Conservation (phyloP, 1,139 yeast species). For the Taphrina deformans region DNA sequence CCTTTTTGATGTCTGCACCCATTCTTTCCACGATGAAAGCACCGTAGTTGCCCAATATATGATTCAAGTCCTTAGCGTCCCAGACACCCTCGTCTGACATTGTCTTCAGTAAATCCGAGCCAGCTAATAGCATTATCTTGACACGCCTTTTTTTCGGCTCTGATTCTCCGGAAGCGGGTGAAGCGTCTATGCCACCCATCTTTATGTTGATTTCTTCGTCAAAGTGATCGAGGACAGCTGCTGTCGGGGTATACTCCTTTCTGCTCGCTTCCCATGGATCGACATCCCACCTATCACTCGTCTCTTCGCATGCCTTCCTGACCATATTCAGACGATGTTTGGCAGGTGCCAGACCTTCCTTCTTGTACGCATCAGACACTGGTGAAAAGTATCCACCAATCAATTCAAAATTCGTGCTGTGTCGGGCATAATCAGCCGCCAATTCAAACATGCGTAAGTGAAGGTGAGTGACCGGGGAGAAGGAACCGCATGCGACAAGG, state of each 20-base stretch:
- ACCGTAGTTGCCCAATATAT: constrained; percentile 91
- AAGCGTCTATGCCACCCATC: constrained; percentile 87
- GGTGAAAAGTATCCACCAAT: constrained; percentile 98
- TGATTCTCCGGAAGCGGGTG: background rate
- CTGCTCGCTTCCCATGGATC: constrained; percentile 99
- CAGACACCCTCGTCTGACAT: constrained; percentile 99
- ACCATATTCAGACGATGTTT: constrained; percentile 95
- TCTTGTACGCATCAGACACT: constrained; percentile 88
- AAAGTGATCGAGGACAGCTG: constrained; percentile 92
- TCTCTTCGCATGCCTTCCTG: constrained; percentile 94
- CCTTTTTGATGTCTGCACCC: constrained; percentile 72
- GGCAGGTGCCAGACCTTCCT: constrained; percentile 88
- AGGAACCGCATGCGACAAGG: constrained; percentile 95
- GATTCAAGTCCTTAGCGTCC: constrained; percentile 93
- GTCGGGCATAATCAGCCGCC: constrained; percentile 94
- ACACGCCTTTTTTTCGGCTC: constrained; percentile 47
- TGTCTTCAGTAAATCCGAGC: constrained; percentile 94
- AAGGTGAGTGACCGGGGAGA: constrained; percentile 90
- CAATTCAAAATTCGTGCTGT: constrained; percentile 89
- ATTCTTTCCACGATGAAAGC: constrained; percentile 95
- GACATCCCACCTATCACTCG: constrained; percentile 96
- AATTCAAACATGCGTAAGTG: constrained; percentile 97
- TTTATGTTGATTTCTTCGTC: constrained; percentile 90
- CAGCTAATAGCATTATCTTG: constrained; percentile 93
- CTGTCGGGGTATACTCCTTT: constrained; percentile 87